Conservation (phyloP, 2,329 filamentous ascomycete genomes). For the Beauveria scarabaeidicola region DNA sequence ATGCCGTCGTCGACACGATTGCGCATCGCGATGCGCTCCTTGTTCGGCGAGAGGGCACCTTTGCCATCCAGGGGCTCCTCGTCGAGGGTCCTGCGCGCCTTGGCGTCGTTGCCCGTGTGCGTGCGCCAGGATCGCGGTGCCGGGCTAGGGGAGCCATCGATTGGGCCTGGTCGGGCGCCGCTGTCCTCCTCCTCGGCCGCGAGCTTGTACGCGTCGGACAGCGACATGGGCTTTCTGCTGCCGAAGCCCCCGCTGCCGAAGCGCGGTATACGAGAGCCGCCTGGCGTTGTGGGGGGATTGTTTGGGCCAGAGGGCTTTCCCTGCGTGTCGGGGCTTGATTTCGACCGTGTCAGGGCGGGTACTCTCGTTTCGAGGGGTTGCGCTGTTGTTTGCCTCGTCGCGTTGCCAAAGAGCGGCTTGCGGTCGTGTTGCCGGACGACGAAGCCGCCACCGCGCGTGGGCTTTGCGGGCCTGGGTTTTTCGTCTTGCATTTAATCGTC, state of each 20-base stretch:
- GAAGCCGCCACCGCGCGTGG: not conserved
- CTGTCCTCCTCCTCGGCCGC: slow-evolving; percentile 23
- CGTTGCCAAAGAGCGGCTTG: slow-evolving; percentile 5
- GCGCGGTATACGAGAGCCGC: slow-evolving; percentile 27
- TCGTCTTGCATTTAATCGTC: not conserved
- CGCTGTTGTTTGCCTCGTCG: slow-evolving; percentile 8
- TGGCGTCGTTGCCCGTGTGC: slow-evolving; percentile 21
- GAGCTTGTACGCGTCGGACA: slow-evolving; percentile 34
- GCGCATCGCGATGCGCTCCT: slow-evolving; percentile 7
- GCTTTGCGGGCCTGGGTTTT: not conserved
- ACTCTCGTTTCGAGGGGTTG: slow-evolving; percentile 10
- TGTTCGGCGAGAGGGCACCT: not conserved
- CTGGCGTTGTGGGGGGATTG: slow-evolving; percentile 13
- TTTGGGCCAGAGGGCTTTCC: slow-evolving; percentile 9
- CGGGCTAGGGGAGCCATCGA: slow-evolving; percentile 43
- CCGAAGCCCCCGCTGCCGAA: slow-evolving; percentile 12
- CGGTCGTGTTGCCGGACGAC: slow-evolving; percentile 1
- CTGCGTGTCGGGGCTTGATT: slow-evolving; percentile 13
- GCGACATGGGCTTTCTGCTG: slow-evolving; percentile 25
- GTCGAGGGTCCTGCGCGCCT: slow-evolving; percentile 21
- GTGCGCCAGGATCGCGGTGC: slow-evolving; percentile 38
- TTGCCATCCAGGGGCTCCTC: slow-evolving; percentile 11
- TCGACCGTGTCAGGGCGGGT: not conserved
- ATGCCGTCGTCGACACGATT: slow-evolving; percentile 8
- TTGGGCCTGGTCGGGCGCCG: slow-evolving; percentile 14